A percentile compares a stretch with the other conserved stretches of the same genome.
Conservation (phyloP, 495 filamentous ascomycete species). For the Lepraria neglecta region DNA sequence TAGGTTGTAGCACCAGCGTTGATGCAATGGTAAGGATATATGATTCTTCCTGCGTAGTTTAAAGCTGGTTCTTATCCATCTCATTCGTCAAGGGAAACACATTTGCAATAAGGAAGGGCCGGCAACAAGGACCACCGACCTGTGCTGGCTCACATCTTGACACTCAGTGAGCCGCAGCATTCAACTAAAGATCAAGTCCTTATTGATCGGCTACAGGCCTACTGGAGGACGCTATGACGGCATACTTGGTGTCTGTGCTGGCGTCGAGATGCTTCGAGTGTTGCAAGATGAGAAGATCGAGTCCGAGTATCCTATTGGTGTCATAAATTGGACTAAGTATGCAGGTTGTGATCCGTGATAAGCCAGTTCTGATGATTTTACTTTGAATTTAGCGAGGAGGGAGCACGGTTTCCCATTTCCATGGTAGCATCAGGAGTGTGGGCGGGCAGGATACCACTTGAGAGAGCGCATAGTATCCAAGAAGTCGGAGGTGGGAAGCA, state of each 20-base stretch:
- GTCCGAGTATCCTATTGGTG: conserved; percentile 63
- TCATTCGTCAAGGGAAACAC: conserved; percentile 50
- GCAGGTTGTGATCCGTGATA: neutral
- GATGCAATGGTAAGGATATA: conserved; percentile 49
- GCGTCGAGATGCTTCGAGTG: conserved; percentile 62
- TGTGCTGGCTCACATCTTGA: conserved; percentile 71
- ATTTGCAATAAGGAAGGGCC: conserved; percentile 63
- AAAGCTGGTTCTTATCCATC: conserved; percentile 25
- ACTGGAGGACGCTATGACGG: conserved; percentile 66
- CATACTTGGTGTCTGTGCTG: conserved; percentile 66
- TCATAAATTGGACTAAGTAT: conserved; percentile 77
- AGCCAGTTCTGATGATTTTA: neutral
- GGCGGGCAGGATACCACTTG: conserved; percentile 59
- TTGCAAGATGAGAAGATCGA: conserved; percentile 63
- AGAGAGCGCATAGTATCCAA: conserved; percentile 53
- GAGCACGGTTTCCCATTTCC: conserved; percentile 70
- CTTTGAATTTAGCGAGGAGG: conserved; percentile 53
- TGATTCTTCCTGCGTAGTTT: neutral
- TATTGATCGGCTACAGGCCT: conserved; percentile 35
- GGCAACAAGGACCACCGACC: conserved; percentile 50
- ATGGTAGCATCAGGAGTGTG: conserved; percentile 75
- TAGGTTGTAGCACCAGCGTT: conserved; percentile 57
- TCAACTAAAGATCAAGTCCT: neutral
- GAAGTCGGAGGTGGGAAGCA: conserved; percentile 48
- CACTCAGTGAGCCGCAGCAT: conserved; percentile 30